Base-by-base conservation (phyloP, 257 asterid species). In the Solanum chilense region DNA sequence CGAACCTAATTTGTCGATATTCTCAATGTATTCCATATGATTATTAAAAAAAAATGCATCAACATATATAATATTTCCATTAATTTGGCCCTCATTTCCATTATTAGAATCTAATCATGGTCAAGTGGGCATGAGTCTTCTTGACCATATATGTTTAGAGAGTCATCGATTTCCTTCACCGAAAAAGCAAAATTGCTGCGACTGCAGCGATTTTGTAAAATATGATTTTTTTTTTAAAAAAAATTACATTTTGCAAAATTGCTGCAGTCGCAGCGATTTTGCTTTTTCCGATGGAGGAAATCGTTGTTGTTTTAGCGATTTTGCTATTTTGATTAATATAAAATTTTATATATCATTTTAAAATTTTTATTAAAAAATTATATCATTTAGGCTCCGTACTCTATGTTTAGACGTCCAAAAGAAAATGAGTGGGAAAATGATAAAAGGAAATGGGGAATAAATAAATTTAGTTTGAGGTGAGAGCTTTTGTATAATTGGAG, bases 81-180 rank as follows among this genome's bases (percentile, higher is more conserved):
- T 33, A 60, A 23, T 3, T 60, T 60, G 69, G 10, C 27, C 29
- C 69, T 60, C 27, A 60, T 60, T 20, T 23, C 33, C 29, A 42
- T 16, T 6, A 74, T 75, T 75, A 75, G 82, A 74, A 39, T 39
- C 31, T 74, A 39, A 75, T 39, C 33, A 75, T 12, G 56, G 56
- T 14, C 88, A 85, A 87, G 78, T 21, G 75, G 52, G 12, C n/a
- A 29, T n/a, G 75, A 88, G 89, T 23, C 89, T 86, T 88, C 70
- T 86, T 84, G 73, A 70, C 39, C 80, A 88, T 82, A 84, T 58
- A 78, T 78, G 42, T 56, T 45, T 45, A n/a, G 89, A 88, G 35
- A 33, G 35, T 33, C 35, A 4, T 5, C 35, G 5, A 33, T 33
- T 33, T 33, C 35, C 35, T 33, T 5, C 1, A 3, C 1, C 35